Conservation (phyloP, 148 eudicot genomes). For the Cornus suecica region DNA sequence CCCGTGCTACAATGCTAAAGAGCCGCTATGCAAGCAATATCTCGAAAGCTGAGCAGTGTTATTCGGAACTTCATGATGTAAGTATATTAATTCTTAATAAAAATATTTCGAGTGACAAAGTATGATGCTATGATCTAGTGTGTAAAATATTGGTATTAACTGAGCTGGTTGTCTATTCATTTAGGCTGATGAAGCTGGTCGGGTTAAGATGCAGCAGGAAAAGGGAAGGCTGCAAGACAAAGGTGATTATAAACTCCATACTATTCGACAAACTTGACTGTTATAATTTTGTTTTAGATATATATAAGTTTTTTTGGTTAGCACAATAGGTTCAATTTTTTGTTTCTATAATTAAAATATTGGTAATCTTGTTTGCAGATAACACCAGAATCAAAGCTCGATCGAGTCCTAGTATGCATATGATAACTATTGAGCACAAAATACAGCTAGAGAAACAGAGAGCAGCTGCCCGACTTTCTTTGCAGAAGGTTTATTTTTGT, state of each 20-base stretch:
- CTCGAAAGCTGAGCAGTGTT: slow-evolving; percentile 61
- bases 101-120: neutral
- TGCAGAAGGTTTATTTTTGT: slow-evolving; percentile 48
- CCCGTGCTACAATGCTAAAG: slow-evolving; percentile 77
- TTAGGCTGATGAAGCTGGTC: slow-evolving; percentile 47
- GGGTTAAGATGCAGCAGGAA: slow-evolving; percentile 42
- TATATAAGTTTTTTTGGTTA: too few relatives aligned
- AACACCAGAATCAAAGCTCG: slow-evolving; percentile 61
- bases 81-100: slow-evolving; percentile 5
- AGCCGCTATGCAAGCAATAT: slow-evolving; percentile 77
- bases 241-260: slow-evolving; percentile 35
- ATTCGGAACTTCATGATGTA: slow-evolving; percentile 44
- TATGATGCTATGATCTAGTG: neutral
- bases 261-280: too few relatives aligned
- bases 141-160: neutral
- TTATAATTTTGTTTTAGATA: too few relatives aligned
- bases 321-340: too few relatives aligned
- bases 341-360: too few relatives aligned
- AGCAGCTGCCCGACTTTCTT: slow-evolving; percentile 52
- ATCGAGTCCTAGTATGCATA: slow-evolving; percentile 34
- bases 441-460: slow-evolving; percentile 51
- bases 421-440: slow-evolving; percentile 41
- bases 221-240: slow-evolving; percentile 52
- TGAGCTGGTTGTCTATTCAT: neutral
- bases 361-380: slow-evolving; percentile 39